A percentile compares a stretch with the other conserved stretches of the same genome.
Evolutionary conservation across 2,329 filamentous ascomycete species (phyloP).

Genomic region (Periconia sp.): DNA sequence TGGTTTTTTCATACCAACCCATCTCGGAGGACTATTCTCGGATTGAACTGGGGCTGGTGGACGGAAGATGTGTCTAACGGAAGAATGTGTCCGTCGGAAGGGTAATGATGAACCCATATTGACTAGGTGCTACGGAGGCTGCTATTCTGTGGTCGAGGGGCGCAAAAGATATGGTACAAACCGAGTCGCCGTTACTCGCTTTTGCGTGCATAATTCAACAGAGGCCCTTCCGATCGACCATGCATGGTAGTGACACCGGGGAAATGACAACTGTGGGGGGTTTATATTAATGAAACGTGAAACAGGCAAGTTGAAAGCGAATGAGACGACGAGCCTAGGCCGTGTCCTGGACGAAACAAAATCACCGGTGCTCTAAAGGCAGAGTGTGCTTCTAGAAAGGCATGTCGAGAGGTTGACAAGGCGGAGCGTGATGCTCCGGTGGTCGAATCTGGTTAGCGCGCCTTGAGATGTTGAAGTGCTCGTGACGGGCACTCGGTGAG

Average conservation of each 20-base stretch:
- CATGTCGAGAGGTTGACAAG: conserved; percentile 5
- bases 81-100: conserved; percentile 13
- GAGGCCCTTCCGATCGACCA: conserved; percentile 4
- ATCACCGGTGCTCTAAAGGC: conserved; percentile 7
- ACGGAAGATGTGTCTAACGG: conserved; percentile 5
- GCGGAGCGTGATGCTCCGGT: conserved; percentile 17
- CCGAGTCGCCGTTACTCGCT: neutral
- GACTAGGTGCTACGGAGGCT: conserved; percentile 2
- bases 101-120: conserved; percentile 10
- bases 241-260: conserved; percentile 3
- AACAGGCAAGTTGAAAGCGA: conserved; percentile 7
- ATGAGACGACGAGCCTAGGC: conserved; percentile 6
- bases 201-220: too few relatives aligned
- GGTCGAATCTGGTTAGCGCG: conserved; percentile 9
- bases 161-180: too few relatives aligned
- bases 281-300: conserved; percentile 16
- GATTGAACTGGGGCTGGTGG: neutral
- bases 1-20: neutral
- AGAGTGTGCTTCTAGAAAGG: conserved; percentile 10
- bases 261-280: conserved; percentile 6
- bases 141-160: neutral
- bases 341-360: conserved; percentile 5
- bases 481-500: neutral
- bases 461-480: neutral
- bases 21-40: neutral